Base-by-base conservation (phyloP, 2,329 filamentous ascomycete genomes). In the Colletotrichum brevisporum region DNA sequence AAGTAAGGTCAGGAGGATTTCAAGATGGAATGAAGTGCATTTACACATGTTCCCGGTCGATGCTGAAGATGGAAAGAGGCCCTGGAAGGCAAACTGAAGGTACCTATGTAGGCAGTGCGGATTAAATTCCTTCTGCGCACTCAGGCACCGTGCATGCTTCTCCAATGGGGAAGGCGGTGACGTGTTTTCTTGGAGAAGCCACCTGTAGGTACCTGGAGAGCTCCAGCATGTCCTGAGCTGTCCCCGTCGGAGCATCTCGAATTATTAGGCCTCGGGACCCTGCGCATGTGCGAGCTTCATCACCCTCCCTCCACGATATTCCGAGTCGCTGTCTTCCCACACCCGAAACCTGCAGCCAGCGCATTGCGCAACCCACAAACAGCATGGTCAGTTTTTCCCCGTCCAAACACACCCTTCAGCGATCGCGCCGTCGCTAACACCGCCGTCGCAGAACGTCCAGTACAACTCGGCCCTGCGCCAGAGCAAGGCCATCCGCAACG, bases 391-490 rank as follows among this genome's bases (percentile, higher is more conserved):
- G 64, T 52, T 15, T 15, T 18, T 10, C 41, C 18, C 45, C 5
- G 24, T 41, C 48, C 60, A 10, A 64, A 57, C 27, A 36, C 21
- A 6, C 21, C 16, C 27, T 12, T 21, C 27, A 53, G 10, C 31
- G 18, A 24, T 16, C 18, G 47, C 31, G 47, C 47, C 50, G n/a
- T 51, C 2, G 45, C 67, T 24, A 83, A 83, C 71, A 36, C 8
- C 8, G 6, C 80, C n/a, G 16, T 36, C 6, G 51, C 71, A 94
- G 93, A 95, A 95, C 76, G 91, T 92, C 52, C 86, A 94, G 58
- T 97, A 95, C 84, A 97, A 97, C 79, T 92, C 92, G 66, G 93
- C 93, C 61, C 85, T 96, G 62, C 94, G 94, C 82, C 94, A 97
- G 83, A 94, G 91, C 73, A 93, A 92, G 74, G 89, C 92, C 52